Conservation (phyloP, 2,329 filamentous ascomycete species). For the Mycosphaerella sp. region DNA sequence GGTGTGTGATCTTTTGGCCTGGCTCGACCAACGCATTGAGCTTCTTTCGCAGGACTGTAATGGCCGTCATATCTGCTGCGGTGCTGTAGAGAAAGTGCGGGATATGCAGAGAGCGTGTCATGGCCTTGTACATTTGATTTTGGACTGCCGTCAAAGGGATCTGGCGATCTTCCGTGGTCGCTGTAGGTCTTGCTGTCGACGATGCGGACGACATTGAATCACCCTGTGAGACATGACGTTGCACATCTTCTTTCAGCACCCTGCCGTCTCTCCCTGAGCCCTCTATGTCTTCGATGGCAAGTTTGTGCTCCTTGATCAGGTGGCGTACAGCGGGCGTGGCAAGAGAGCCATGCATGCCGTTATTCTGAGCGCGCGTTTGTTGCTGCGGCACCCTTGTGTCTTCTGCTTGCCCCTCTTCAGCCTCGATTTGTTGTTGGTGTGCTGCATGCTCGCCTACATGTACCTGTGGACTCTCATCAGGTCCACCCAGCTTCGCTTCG, state of each 20-base stretch:
- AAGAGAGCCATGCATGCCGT: slow-evolving; percentile 63
- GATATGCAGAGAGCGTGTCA: slow-evolving; percentile 86
- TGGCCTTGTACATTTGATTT: slow-evolving; percentile 92
- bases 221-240: slow-evolving; percentile 37
- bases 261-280: slow-evolving; percentile 88
- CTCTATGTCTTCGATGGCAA: slow-evolving; percentile 70
- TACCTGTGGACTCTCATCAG: slow-evolving; percentile 22
- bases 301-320: slow-evolving; percentile 68
- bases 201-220: slow-evolving; percentile 36
- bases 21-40: slow-evolving; percentile 56
- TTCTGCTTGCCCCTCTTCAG: slow-evolving; percentile 16
- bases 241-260: slow-evolving; percentile 87
- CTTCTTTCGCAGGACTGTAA: slow-evolving; percentile 65
- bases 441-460: slow-evolving; percentile 12
- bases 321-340: slow-evolving; percentile 92
- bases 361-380: slow-evolving; percentile 30
- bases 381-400: neutral
- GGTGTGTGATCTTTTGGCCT: slow-evolving; percentile 67
- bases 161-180: slow-evolving; percentile 55
- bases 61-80: slow-evolving; percentile 72
- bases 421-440: slow-evolving; percentile 18
- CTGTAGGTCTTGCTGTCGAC: slow-evolving; percentile 31
- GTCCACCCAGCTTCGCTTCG: slow-evolving; percentile 36
- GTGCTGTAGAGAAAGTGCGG: slow-evolving; percentile 96
- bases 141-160: slow-evolving; percentile 72